phyloP scores from a whole-genome alignment of 306 rosid genomes.

The Cicer pinnatifidum region DNA sequence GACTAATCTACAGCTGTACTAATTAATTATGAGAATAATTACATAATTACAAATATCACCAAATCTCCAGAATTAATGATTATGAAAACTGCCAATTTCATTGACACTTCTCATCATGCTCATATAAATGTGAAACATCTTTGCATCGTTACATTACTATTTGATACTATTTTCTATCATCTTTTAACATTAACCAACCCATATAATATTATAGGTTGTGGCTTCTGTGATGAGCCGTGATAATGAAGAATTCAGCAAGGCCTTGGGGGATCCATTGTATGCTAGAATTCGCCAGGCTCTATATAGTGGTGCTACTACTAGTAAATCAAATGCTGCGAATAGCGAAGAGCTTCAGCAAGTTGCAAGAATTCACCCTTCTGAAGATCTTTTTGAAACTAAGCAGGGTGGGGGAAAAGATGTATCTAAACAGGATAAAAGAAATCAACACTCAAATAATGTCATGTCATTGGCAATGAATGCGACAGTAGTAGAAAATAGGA shows the following conservation, averaged over 20 bases:
- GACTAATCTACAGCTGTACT: too few species aligned
- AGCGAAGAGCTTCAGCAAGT: constrained; percentile 44
- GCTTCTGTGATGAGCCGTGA: constrained; percentile 60
- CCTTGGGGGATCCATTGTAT: constrained; percentile 70
- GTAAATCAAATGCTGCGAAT: constrained; percentile 41
- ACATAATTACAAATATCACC: too few species aligned
- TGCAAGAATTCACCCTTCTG: constrained; percentile 42
- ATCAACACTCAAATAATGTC: constrained; percentile 40
- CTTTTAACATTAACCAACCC: constrained; percentile 34
- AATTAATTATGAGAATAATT: too few species aligned
- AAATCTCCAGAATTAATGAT: too few species aligned
- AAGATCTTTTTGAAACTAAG: constrained; percentile 42
- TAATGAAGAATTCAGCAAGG: constrained; percentile 60
- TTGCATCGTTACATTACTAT: background rate
- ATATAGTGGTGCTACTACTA: background rate
- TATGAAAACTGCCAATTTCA: too few species aligned
- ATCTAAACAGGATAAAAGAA: constrained; percentile 43
- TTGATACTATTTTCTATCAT: constrained; percentile 2
- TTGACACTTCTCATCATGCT: background rate
- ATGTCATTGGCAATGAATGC: background rate
- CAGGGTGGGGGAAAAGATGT: constrained; percentile 38
- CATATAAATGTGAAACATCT: background rate
- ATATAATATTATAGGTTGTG: constrained; percentile 62
- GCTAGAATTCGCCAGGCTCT: constrained; percentile 62
- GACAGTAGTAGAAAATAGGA: background rate